A percentile compares a stretch with the other conserved stretches of the same genome.
Evolutionary conservation across 2,329 filamentous ascomycete species (phyloP).

Genomic region (Fusarium sp.): DNA sequence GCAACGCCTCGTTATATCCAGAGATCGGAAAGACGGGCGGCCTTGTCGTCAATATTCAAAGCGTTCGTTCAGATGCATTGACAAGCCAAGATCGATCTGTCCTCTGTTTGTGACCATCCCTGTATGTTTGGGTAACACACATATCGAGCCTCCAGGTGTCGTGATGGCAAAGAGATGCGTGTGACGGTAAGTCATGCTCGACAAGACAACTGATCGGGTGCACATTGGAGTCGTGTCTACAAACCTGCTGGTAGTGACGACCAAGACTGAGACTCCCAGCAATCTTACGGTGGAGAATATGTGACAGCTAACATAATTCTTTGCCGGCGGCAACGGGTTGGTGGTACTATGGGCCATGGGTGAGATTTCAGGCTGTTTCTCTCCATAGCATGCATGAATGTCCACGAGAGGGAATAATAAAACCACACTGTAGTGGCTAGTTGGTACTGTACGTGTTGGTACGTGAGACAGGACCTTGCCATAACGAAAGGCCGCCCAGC

Average conservation of each 20-base stretch:
- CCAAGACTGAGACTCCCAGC: conserved; percentile 12
- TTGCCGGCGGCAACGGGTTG: conserved; percentile 40
- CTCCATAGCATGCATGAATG: conserved; percentile 7
- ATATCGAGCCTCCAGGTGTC: conserved; percentile 30
- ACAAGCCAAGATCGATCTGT: conserved; percentile 45
- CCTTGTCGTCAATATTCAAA: conserved; percentile 40
- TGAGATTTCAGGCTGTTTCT: conserved; percentile 19
- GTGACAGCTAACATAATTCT: conserved; percentile 22
- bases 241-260: not conserved
- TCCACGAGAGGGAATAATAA: conserved; percentile 14
- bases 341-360: not conserved
- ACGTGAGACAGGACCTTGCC: conserved; percentile 6
- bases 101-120: conserved; percentile 40
- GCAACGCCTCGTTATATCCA: conserved; percentile 1
- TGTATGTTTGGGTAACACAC: conserved; percentile 43
- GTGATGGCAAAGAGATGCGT: conserved; percentile 30
- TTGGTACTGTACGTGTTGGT: not conserved
- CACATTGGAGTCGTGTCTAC: not conserved
- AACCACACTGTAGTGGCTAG: not conserved
- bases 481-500: too few relatives aligned
- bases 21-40: conserved; percentile 27
- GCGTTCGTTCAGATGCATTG: conserved; percentile 28
- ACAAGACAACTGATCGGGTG: not conserved
- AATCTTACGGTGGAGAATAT: conserved; percentile 39
- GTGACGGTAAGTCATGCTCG: conserved; percentile 15